These are phyloP conservation scores for Lithocarpus polystachyus DNA, from an alignment of 306 rosid genomes.

Conservation along the genomic window DNA sequence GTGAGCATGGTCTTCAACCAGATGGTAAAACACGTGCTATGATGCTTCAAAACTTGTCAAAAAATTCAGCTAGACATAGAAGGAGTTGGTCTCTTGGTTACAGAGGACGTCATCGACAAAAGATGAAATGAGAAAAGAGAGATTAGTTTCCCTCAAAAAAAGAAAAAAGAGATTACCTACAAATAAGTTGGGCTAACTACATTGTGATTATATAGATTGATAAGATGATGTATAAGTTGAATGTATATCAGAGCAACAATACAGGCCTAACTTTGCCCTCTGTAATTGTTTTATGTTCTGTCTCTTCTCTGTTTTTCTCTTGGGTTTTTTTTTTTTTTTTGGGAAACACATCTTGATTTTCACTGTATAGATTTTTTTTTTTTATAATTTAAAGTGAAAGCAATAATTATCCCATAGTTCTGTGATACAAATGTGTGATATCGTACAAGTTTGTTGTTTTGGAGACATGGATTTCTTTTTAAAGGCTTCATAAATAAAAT, in stretches of 20 bases:
- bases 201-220: neutral
- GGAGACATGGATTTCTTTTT: neutral
- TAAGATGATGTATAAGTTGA: neutral
- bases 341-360: no score
- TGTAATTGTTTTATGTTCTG: neutral
- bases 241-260: neutral
- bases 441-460: neutral
- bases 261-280: neutral
- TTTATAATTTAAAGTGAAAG: no score
- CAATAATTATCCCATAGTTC: neutral
- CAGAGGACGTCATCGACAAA: conserved; percentile 26
- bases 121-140: conserved; percentile 5
- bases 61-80: conserved; percentile 9
- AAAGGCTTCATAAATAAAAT: neutral
- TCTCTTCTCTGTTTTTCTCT: neutral
- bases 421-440: neutral
- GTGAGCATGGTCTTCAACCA: conserved; percentile 47
- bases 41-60: conserved; percentile 55
- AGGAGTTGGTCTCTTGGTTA: conserved; percentile 22
- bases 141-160: neutral
- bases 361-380: no score
- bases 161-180: neutral
- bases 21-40: conserved; percentile 74
- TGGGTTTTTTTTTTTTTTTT: neutral
- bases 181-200: neutral